Base-by-base conservation (phyloP, 768 basidiomycete genomes). In the Rhodocollybia butyracea region DNA sequence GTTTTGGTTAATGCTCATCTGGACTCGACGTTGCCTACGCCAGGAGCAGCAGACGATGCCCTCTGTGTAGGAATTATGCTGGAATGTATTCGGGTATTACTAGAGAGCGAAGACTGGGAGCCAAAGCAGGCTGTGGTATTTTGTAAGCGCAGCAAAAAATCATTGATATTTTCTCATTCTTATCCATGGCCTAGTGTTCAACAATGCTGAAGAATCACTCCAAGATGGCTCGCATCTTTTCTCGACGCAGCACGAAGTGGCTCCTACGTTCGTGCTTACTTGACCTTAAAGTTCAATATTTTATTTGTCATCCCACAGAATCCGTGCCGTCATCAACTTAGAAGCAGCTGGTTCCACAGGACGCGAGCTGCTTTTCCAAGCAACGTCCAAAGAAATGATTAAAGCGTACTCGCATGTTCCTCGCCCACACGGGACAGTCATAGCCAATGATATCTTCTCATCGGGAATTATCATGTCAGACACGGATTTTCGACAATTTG, bases 401-500 rank as follows among this genome's bases (percentile, higher is more conserved):
- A 79, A 88, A 46, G 94, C 93, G 0, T 95, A 94, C 65, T 83
- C 90, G 0, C 80, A 85, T 61, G 91, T 91, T 0, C 92, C 94
- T 2, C 87, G 89, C 61, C 95, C 96, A 0, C 89, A 88, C 54
- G 96, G 93, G 2, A 91, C 92, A 0, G 81, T 96, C 59, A 80
- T 91, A 43, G 96, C 95, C 3, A 90, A 91, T 57, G 96, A 98
- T 57, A 79, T 98, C 24, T 98, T 98, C 72, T 86, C 86, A 58
- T 95, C 93, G 0, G 94, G 95, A 0, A 80, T 98, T 54, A 75
- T 98, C 41, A 71, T 95, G 36, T 94, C 91, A 8, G 95, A 98
- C 65, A 98, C 96, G 48, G 95, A 98, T 68, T 98, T 98, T 63
- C 84, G 91, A 27, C 96, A 98, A 61, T 98, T 97, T 58, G 89